Evolutionary conservation across 768 basidiomycete species (phyloP).

Genomic region (Calvatia gigantea): DNA sequence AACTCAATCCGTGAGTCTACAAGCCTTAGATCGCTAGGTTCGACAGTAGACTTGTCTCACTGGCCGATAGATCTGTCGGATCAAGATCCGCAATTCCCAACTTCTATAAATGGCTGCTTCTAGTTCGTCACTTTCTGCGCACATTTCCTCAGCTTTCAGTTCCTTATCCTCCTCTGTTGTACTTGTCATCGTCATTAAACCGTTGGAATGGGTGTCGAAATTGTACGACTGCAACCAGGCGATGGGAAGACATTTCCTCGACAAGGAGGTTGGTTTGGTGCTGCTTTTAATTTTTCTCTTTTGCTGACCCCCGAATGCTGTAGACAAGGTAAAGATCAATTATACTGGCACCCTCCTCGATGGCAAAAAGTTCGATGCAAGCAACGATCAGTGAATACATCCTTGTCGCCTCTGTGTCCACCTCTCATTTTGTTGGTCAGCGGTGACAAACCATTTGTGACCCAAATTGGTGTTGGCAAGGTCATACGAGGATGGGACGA

Average conservation of each 20-base stretch:
- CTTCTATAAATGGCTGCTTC: slow-evolving; percentile 39
- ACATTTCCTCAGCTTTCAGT: slow-evolving; percentile 9
- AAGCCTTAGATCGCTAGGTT: slow-evolving; percentile 8
- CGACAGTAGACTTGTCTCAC: slow-evolving; percentile 4
- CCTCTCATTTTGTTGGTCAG: neutral
- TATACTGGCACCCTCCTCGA: slow-evolving; percentile 71
- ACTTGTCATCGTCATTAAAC: too few relatives aligned
- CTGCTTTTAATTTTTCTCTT: neutral
- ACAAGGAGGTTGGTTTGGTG: slow-evolving; percentile 55
- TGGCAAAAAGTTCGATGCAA: slow-evolving; percentile 73
- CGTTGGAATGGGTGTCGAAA: slow-evolving; percentile 59
- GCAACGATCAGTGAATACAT: slow-evolving; percentile 60
- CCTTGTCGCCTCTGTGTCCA: neutral
- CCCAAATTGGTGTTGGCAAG: slow-evolving; percentile 7
- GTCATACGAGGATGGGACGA: slow-evolving; percentile 10
- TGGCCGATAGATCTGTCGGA: slow-evolving; percentile 46
- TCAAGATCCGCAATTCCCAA: slow-evolving; percentile 72
- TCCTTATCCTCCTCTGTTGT: too few relatives aligned
- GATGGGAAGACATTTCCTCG: slow-evolving; percentile 66
- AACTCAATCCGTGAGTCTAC: slow-evolving; percentile 7
- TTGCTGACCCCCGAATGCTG: slow-evolving; percentile 19
- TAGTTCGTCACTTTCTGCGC: slow-evolving; percentile 33
- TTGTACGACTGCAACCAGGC: slow-evolving; percentile 56
- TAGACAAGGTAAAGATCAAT: slow-evolving; percentile 74
- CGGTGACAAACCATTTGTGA: slow-evolving; percentile 6